Conservation (phyloP, 1,139 yeast genomes). For the Debaryomyces sp. region DNA sequence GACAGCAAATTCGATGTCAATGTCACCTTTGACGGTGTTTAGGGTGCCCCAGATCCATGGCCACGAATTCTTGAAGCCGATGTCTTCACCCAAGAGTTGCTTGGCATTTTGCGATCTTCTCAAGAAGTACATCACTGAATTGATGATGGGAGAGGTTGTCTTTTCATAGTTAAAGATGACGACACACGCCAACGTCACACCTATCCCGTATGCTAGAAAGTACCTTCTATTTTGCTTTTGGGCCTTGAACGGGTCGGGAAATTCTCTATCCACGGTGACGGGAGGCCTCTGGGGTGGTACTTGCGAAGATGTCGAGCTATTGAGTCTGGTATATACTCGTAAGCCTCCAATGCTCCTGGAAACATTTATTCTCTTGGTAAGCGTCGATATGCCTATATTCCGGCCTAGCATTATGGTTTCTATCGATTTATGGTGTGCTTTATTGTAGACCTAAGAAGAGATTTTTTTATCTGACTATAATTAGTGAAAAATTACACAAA, state of each 20-base stretch:
- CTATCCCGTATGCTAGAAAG: slow-evolving; percentile 61
- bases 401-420: slow-evolving; percentile 1
- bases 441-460: not conserved
- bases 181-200: slow-evolving; percentile 66
- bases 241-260: slow-evolving; percentile 75
- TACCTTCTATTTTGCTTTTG: slow-evolving; percentile 53
- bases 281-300: slow-evolving; percentile 24
- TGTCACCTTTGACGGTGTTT: slow-evolving; percentile 79
- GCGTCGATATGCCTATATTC: slow-evolving; percentile 1
- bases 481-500: slow-evolving; percentile 8
- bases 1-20: slow-evolving; percentile 71
- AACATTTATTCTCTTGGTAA: not conserved
- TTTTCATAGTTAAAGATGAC: slow-evolving; percentile 91
- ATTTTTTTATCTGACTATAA: not conserved
- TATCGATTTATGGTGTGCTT: not conserved
- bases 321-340: not conserved
- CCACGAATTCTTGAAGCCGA: slow-evolving; percentile 66
- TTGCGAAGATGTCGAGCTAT: not conserved
- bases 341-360: not conserved
- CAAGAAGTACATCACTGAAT: slow-evolving; percentile 83
- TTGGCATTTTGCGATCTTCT: slow-evolving; percentile 77
- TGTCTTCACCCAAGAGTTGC: slow-evolving; percentile 69
- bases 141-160: slow-evolving; percentile 81
- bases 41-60: slow-evolving; percentile 92
- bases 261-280: slow-evolving; percentile 62